Base-by-base conservation (phyloP, 1,284 basidiomycete species). In the Sanguinoderma infundibulare region DNA sequence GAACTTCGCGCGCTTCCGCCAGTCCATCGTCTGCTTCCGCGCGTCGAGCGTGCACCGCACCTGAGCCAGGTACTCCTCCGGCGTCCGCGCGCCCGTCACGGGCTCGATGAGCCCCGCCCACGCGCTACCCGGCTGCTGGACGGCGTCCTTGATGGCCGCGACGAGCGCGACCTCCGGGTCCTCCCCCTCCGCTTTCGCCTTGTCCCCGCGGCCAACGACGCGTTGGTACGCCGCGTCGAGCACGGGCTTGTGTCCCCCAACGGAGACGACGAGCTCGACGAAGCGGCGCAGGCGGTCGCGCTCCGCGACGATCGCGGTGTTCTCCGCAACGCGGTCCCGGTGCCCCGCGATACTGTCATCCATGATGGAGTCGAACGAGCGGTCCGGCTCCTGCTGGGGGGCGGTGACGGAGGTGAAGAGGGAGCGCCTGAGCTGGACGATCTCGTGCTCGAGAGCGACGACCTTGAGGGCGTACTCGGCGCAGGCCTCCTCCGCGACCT, bases 21-120 rank as follows among this genome's bases (percentile, higher is more conserved):
- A 75, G 24, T 78, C 75, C 52, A 74, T 74, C 52, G 80, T 73
- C 32, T 82, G 78, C 59, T 76, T 76, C 50, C 83, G 76, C 39
- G 80, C 73, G 59, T 74, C 75, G 58, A 85, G 73, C 22, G 80
- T 80, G 70, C 81, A 69, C 55, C 80, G 74, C 59, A 86, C 77
- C 32, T 83, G 81, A 8, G 83, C 81, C 26, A 77, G 70, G 67
- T 85, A 85, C 53, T 83, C 77, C 32, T 79, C 80, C 47, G 75
- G 73, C 9, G 81, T 78, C 26, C 80, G 79, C 46, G 76, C 72
- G 24, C 78, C 76, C 42, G 74, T 74, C 42, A 81, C 66, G 14
- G 79, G 73, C 49, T 81, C 77, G 22, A 81, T 75, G 50, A 85
- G 76, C 34, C 67, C 75, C 8, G 80, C 77, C 80, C 84, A 83